Base-by-base conservation (phyloP, 176 grass and related monocot genomes). In the bread wheat (Triticum aestivum) region DNA sequence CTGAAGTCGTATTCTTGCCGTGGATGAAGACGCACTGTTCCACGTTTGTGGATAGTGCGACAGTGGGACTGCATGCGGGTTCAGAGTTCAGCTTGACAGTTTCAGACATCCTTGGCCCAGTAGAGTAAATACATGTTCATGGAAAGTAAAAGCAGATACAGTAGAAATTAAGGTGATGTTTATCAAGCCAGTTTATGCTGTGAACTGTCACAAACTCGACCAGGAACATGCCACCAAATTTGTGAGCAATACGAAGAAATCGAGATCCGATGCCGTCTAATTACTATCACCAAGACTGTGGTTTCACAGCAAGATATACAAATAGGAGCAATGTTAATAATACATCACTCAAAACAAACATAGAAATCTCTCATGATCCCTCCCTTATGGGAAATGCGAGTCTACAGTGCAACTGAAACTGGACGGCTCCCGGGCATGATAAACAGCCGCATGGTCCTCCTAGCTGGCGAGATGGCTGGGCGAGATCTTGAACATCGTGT, bases 401-500 rank as follows among this genome's bases (percentile, higher is more conserved):
- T 71, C 37, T 79, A 62, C 21, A 62, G 51, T 82, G 79, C 32
- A 63, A 12, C 29, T 10, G 18, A 78, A 56, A 18, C 9, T 32
- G 8, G 41, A 42, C 77, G 39, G 27, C 77, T 69, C 64, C 35
- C 61, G 58, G 33, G 18, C 8, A 56, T 29, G 24, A 81, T 17
- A 12, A 6, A 52, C 1, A 1, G 38, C 6, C 34, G 42, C 42
- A 44, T 44, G 11, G 10, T 18, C 27, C 2, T 66, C 65, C 89
- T 89, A 99, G 85, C 92, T 69, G 12, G 87, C 89, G 15, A 99
- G 92, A 78, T 99, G 87, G 78, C 90, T 90, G 2, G 94, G 94
- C 8, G 89, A 99, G 86, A 90, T 96, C 78, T 96, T 96, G 89
- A 96, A 99, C 90, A 96, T 91, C 1, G 90, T 81, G 77, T 96